Evolutionary conservation across 2,329 filamentous ascomycete species (phyloP), one percentile per base, ranked within the genome.

Genomic region (Colletotrichum coccodes): DNA sequence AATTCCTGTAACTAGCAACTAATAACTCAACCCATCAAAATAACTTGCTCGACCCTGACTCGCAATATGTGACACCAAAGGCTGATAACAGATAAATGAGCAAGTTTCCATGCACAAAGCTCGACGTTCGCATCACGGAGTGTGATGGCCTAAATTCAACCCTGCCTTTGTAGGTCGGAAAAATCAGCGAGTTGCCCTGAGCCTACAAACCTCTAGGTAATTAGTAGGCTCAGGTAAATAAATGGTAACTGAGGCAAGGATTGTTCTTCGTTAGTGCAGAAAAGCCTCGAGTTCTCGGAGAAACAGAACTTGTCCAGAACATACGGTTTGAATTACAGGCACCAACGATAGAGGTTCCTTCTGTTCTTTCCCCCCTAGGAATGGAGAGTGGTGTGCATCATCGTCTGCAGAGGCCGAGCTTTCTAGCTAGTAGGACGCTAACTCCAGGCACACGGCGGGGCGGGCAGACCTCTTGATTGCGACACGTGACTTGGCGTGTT

Each of bases 401-500:
- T 56, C 34, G 16, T 21, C 38, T 4, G 23, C 36, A 44, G 18
- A 44, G 28, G 30, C 42, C 34, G n/a, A 38, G 12, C 21, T 18
- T 16, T 14, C 30, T 44, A 23, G 34, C 32, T 44, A 23, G 34
- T 32, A 34, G 16, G 26, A 50, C 60, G 58, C 50, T 67, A 57
- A 46, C 26, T 47, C 44, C 28, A 69, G 66, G 61, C 66, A 65
- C 23, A 49, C 42, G 26, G 61, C 26, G 66, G 66, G 61, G 34
- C 30, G 1, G 4, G 8, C 23, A 26, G 9, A 36, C 52, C 9
- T 44, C 34, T 69, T 46, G 46, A 69, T 54, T 52, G 36, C 21
- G 1, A 2, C 80, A 82, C 77, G 78, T 82, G 80, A 77, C 42
- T 75, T 81, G 80, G 80, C 79, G 80, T 81, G 64, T 54, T 59